A percentile compares a stretch with the other conserved stretches of the same genome.
Conservation (phyloP, 495 filamentous ascomycete species). For the Penicilliopsis zonata region DNA sequence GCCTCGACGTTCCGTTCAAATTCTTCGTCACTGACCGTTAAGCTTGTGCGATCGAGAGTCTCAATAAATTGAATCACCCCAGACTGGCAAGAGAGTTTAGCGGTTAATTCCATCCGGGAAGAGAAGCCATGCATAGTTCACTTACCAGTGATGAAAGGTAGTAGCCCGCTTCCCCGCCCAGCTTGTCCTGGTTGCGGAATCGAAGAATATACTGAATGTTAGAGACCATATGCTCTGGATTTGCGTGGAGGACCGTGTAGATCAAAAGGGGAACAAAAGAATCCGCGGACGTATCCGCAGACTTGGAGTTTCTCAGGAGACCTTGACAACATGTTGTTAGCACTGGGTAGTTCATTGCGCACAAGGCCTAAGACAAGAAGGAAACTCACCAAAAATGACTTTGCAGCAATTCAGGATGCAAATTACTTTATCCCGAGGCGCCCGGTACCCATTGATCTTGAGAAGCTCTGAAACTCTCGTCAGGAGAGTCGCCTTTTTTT, state of each 20-base stretch:
- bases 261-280: slow-evolving; percentile 93
- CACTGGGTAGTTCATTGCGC: no score
- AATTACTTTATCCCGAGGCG: slow-evolving; percentile 94
- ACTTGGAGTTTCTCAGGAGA: slow-evolving; percentile 81
- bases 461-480: slow-evolving; percentile 51
- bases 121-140: slow-evolving; percentile 1
- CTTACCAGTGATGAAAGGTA: slow-evolving; percentile 90
- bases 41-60: slow-evolving; percentile 80
- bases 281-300: slow-evolving; percentile 81
- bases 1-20: slow-evolving; percentile 93
- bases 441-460: slow-evolving; percentile 93
- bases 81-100: slow-evolving; percentile 42
- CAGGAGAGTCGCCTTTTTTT: no score
- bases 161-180: slow-evolving; percentile 92
- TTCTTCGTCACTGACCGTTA: slow-evolving; percentile 89
- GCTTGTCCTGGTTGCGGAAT: slow-evolving; percentile 94
- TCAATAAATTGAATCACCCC: slow-evolving; percentile 96
- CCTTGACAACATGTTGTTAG: no score
- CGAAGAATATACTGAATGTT: slow-evolving; percentile 97
- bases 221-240: slow-evolving; percentile 88
- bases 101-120: background rate
- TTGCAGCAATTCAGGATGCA: slow-evolving; percentile 99
- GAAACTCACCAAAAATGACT: slow-evolving; percentile 79
- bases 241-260: slow-evolving; percentile 87
- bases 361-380: background rate